Conservation (phyloP, 2,329 filamentous ascomycete species). For the Tolypocladium guangdongense region DNA sequence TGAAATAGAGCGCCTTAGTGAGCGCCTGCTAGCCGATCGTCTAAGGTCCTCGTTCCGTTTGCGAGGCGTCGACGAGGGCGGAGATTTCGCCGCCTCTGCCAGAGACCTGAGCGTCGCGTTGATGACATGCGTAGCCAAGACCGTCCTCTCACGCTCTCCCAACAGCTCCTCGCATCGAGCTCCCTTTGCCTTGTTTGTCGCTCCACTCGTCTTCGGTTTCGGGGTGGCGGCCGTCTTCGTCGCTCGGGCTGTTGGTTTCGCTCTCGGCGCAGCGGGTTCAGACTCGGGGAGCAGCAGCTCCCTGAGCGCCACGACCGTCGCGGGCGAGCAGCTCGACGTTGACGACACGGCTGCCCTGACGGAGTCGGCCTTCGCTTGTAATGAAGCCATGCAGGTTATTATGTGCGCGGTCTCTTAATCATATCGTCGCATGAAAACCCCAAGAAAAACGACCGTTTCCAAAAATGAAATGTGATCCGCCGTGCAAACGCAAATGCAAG, state of each 20-base stretch:
- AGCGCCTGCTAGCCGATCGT: constrained; percentile 25
- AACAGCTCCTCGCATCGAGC: constrained; percentile 16
- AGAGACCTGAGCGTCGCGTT: constrained; percentile 60
- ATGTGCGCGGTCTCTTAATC: constrained; percentile 16
- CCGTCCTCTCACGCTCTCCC: constrained; percentile 43
- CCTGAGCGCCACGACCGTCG: constrained; percentile 35
- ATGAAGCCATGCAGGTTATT: constrained; percentile 29
- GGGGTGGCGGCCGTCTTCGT: constrained; percentile 15
- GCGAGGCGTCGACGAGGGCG: constrained; percentile 18
- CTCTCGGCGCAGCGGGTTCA: constrained; percentile 13
- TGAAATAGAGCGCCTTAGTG: constrained; percentile 43
- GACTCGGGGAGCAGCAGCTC: constrained; percentile 30
- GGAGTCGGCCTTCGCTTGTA: constrained; percentile 32
- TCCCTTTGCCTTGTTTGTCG: constrained; percentile 6
- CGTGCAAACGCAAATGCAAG: constrained; percentile 10
- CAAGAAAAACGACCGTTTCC: constrained; percentile 8
- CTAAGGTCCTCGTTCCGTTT: constrained; percentile 21
- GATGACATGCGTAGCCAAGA: constrained; percentile 61
- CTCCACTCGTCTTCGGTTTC: constrained; percentile 12
- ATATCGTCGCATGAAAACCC: constrained; percentile 17
- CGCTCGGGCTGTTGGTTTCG: constrained; percentile 15
- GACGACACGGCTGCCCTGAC: constrained; percentile 44
- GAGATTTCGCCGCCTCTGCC: constrained; percentile 50
- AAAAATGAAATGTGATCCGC: constrained; percentile 12
- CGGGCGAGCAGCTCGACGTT: constrained; percentile 40